Evolutionary conservation across 2,329 filamentous ascomycete species (phyloP).

Genomic region (Cladophialophora yegresii): DNA sequence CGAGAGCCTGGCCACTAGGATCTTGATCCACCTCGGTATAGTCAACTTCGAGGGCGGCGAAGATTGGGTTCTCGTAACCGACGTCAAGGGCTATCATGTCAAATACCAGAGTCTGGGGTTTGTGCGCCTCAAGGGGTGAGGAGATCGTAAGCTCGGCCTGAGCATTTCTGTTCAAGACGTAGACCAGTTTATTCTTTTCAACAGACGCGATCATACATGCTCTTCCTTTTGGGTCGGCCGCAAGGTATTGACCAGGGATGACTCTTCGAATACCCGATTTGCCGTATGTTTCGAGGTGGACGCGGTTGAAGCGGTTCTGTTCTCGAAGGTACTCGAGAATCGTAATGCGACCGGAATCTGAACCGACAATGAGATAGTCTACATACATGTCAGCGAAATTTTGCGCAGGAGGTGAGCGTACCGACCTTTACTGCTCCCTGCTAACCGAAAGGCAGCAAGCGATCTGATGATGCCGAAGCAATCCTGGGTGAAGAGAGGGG

Average conservation of each 20-base stretch:
- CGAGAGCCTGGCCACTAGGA: conserved; percentile 75
- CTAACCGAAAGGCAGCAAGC: conserved; percentile 84
- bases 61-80: conserved; percentile 95
- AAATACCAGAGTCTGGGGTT: conserved; percentile 85
- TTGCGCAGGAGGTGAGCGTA: background rate
- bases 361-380: conserved; percentile 96
- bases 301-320: conserved; percentile 81
- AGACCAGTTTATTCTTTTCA: conserved; percentile 99
- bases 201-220: conserved; percentile 91
- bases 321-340: conserved; percentile 88
- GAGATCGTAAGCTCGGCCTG: conserved; percentile 96
- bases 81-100: conserved; percentile 87
- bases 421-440: conserved; percentile 91
- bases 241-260: conserved; percentile 92
- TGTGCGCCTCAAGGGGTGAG: conserved; percentile 93
- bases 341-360: conserved; percentile 91
- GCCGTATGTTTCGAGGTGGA: conserved; percentile 96
- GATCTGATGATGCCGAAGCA: conserved; percentile 93
- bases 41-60: conserved; percentile 90
- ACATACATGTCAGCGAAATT: conserved; percentile 33
- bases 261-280: conserved; percentile 94
- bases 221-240: conserved; percentile 91
- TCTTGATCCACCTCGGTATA: conserved; percentile 92
- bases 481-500: conserved; percentile 85
- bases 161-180: conserved; percentile 92